Evolutionary conservation across 305 asterid genomes (phyloP).

Genomic region (Stenogyne calaminthoides): DNA sequence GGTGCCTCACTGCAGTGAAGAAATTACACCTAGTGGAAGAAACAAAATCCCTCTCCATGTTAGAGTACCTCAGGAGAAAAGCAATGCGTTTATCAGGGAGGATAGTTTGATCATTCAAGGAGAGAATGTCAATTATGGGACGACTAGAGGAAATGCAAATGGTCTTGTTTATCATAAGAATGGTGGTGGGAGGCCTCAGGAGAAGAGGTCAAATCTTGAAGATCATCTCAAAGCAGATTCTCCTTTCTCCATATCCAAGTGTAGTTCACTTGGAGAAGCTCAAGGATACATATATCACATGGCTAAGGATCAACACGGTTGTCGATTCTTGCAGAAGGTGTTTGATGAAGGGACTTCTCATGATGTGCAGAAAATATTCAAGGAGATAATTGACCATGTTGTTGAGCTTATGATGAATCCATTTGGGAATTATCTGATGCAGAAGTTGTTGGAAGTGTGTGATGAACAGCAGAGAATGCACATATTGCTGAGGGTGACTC

Average conservation of each 20-base stretch:
- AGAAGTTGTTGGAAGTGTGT: conserved; percentile 78
- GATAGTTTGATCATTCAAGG: conserved; percentile 59
- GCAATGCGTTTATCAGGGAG: conserved; percentile 43
- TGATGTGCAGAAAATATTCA: conserved; percentile 64
- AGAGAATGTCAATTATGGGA: conserved; percentile 40
- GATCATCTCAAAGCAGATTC: conserved; percentile 31
- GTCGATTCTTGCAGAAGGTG: conserved; percentile 76
- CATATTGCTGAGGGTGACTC: conserved; percentile 61
- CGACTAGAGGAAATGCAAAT: conserved; percentile 38
- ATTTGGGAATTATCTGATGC: conserved; percentile 89
- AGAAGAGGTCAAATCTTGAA: conserved; percentile 35
- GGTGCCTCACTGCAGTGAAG: conserved; percentile 36
- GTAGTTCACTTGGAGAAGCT: conserved; percentile 51
- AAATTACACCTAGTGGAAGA: conserved; percentile 40
- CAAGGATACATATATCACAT: conserved; percentile 51
- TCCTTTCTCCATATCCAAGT: conserved; percentile 45
- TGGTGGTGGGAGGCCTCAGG: conserved; percentile 35
- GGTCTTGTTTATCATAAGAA: conserved; percentile 32
- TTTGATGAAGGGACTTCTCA: conserved; percentile 70
- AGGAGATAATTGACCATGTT: conserved; percentile 62
- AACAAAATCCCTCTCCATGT: conserved; percentile 35
- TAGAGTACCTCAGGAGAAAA: conserved; percentile 43
- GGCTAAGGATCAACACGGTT: conserved; percentile 87
- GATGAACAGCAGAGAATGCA: conserved; percentile 73
- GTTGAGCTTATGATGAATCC: conserved; percentile 86